Evolutionary conservation across 2,329 filamentous ascomycete species (phyloP).

Genomic region (Chaetomiaceae sp.): DNA sequence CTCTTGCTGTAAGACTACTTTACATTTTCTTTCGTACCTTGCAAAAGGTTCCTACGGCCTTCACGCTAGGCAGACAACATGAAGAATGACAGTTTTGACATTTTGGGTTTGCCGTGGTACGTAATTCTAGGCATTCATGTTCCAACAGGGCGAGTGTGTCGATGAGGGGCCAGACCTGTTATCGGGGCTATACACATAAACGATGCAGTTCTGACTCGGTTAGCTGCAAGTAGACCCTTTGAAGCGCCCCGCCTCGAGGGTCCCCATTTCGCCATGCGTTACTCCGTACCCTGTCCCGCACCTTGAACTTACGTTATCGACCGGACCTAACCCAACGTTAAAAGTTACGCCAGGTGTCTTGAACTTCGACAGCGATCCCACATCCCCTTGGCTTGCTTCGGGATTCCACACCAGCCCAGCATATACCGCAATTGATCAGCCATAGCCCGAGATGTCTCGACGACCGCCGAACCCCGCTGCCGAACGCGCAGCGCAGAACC

Average conservation of each 20-base stretch:
- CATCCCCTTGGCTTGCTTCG: background rate
- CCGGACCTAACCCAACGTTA: slow-evolving; percentile 2
- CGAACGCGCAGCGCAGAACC: slow-evolving; percentile 83
- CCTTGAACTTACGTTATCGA: too few species aligned
- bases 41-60: too few species aligned
- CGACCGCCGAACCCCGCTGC: slow-evolving; percentile 69
- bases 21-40: too few species aligned
- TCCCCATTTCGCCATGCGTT: too few species aligned
- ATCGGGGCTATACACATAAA: background rate
- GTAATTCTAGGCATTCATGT: too few species aligned
- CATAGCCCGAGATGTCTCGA: slow-evolving; percentile 60
- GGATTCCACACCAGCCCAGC: background rate
- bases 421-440: background rate
- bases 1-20: too few species aligned
- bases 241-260: too few species aligned
- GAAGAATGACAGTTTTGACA: too few species aligned
- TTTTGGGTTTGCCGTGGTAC: too few species aligned
- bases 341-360: slow-evolving; percentile 7
- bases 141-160: too few species aligned
- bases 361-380: background rate
- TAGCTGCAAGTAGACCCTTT: too few species aligned
- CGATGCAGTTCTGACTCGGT: background rate
- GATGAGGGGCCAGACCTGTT: background rate
- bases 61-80: too few species aligned
- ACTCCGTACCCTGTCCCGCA: background rate